Base-by-base conservation (phyloP, 345 rosid species). In the Eucalyptus coolabah region DNA sequence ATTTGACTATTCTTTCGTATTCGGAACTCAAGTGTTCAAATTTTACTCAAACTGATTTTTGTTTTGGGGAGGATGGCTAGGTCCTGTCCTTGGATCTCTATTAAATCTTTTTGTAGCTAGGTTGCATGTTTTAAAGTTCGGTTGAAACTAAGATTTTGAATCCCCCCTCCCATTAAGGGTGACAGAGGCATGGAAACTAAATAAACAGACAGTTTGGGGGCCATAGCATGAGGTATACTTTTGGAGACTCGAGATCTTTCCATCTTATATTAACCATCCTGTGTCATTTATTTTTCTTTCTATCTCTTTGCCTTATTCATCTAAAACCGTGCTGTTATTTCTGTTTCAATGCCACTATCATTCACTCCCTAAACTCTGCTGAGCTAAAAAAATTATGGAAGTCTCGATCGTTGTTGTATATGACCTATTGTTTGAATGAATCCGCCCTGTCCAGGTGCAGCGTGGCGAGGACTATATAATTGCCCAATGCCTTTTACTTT, bases 51-150 rank as follows among this genome's bases (percentile, higher is more conserved):
- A 87, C 87, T 88, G 87, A 87, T 90, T 60, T 90, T 87, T 50
- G 23, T 87, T 88, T 80, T 50, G 53, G 12, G 30, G 91, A 87
- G 93, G 93, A 92, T 90, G 94, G 90, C 90, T 93, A 92, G 92
- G 37, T 87, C 90, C 91, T 94, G 91, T 87, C 94, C 93, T 77
- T 83, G 32, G 59, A 49, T 50, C 65, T 49, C 65, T 49, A n/a
- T 63, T 59, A 87, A 83, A 80, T 89, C 47, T 88, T 90, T 90
- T 91, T 90, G 90, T 92, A 91, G 94, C 86, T 90, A 90, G 93
- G 88, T 93, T 23, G 77, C 51, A 88, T 69, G 60, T 80, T 88
- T 44, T 59, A 30, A 42, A 49, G 63, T 87, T 47, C 87, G 30
- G 53, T 44, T 7, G 34, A 54, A 28, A 72, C 37, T 86, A 37